Percentiles rank a stretch among this genome's conserved stretches.
Evolutionary conservation across 257 asterid genomes (phyloP).

Genomic region (Solanum medicagineum): DNA sequence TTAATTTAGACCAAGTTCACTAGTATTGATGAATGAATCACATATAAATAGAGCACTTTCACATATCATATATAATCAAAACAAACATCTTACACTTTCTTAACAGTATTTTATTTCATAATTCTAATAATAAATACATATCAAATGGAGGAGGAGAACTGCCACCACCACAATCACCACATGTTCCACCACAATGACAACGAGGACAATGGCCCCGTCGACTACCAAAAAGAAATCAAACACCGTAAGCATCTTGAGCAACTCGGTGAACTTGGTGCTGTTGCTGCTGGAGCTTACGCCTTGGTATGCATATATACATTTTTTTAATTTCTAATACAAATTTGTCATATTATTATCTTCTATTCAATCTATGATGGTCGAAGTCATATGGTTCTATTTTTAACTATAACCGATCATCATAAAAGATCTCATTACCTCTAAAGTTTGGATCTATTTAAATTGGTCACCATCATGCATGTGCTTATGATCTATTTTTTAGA

Average conservation of each 20-base stretch:
- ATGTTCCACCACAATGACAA: slow-evolving; percentile 15
- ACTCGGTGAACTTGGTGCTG: slow-evolving; percentile 3
- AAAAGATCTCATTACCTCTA: neutral
- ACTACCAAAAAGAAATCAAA: slow-evolving; percentile 11
- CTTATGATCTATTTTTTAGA: neutral
- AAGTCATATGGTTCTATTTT: too few species aligned
- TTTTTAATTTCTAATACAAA: too few species aligned
- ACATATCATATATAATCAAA: neutral
- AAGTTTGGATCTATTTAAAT: neutral
- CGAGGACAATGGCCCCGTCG: slow-evolving; percentile 3
- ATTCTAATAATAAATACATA: neutral
- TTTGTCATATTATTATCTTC: neutral
- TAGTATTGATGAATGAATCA: neutral
- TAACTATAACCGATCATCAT: neutral
- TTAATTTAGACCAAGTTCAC: neutral
- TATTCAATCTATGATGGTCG: neutral
- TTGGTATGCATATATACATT: neutral
- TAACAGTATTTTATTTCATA: neutral
- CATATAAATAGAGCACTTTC: neutral
- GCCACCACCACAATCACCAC: slow-evolving; percentile 26
- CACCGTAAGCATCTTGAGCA: slow-evolving; percentile 14
- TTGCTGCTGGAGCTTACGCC: slow-evolving; percentile 18
- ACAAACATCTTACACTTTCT: neutral
- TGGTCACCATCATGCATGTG: neutral
- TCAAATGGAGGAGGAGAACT: slow-evolving; percentile 24